phyloP scores from a whole-genome alignment of 2,329 filamentous ascomycete genomes.

The Ceratocystis huliohia region DNA sequence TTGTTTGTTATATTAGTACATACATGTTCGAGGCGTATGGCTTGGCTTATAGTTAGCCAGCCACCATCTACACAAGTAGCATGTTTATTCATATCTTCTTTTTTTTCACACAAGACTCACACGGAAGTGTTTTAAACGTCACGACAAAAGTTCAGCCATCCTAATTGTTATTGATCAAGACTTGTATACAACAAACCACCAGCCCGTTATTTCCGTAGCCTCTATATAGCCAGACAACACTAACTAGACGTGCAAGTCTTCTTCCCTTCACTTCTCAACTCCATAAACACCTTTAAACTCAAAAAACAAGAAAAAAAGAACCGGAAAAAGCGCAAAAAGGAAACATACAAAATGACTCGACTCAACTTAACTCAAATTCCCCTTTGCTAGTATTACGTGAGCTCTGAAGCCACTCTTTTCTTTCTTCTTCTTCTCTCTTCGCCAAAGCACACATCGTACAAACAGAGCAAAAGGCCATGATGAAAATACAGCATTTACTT shows the following conservation, averaged over 20 bases:
- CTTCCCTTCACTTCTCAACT: background rate
- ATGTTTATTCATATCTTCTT: background rate
- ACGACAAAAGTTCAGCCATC: background rate
- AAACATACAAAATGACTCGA: background rate
- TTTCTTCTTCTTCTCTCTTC: background rate
- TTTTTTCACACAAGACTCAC: background rate
- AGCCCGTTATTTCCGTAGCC: background rate
- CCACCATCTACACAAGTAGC: background rate
- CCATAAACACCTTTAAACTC: background rate
- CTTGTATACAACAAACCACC: background rate
- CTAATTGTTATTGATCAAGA: background rate
- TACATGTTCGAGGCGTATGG: background rate
- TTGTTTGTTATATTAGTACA: slow-evolving; percentile 11
- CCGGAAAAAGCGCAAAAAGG: background rate
- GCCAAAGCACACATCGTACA: background rate
- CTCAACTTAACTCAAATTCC: background rate
- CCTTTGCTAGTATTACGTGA: background rate
- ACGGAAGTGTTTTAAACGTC: background rate
- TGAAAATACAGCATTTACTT: background rate
- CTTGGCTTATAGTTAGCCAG: background rate
- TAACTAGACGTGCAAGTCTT: background rate
- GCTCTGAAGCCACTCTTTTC: background rate
- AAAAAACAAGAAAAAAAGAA: background rate
- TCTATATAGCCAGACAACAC: background rate
- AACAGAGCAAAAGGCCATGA: background rate